Percentiles rank a stretch among this genome's conserved stretches.
Evolutionary conservation across 169 alveolate species (phyloP).

Genomic region (Cyclospora cayetanensis): DNA sequence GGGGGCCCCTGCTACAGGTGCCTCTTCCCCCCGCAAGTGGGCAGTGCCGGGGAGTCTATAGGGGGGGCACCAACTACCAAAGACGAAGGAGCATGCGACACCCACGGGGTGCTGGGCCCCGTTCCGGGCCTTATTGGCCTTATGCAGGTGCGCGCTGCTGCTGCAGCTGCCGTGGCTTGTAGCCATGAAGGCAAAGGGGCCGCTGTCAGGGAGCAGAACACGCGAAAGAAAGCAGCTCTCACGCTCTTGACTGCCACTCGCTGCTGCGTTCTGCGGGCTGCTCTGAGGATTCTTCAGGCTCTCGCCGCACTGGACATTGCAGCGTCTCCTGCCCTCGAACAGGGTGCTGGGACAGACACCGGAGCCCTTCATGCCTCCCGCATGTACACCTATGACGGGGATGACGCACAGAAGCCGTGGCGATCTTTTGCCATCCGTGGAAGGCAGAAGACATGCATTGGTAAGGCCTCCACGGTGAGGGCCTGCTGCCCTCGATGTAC

Average conservation of each 20-base stretch:
- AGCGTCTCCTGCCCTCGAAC: neutral
- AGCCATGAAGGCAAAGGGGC: neutral
- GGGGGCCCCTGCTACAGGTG: constrained; percentile 73
- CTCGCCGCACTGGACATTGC: neutral
- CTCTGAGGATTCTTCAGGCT: neutral
- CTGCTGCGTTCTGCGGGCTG: too few species aligned
- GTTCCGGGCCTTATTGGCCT: constrained; percentile 70
- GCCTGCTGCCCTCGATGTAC: too few species aligned
- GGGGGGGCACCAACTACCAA: constrained; percentile 11
- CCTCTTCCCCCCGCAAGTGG: constrained; percentile 30
- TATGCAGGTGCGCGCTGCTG: constrained; percentile 32
- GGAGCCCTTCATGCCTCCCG: neutral
- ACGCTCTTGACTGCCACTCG: too few species aligned
- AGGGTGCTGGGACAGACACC: neutral
- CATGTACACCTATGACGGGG: constrained; percentile 36
- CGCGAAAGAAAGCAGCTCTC: neutral
- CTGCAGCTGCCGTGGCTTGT: neutral
- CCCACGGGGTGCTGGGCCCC: constrained; percentile 71
- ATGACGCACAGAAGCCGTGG: constrained; percentile 20
- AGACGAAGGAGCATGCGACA: constrained; percentile 67
- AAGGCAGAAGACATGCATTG: neutral
- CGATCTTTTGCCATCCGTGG: constrained; percentile 21
- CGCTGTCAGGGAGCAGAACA: neutral
- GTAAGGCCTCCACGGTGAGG: neutral
- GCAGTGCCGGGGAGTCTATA: neutral